Percentiles rank a stretch among this genome's conserved stretches.
Conservation (phyloP, 495 filamentous ascomycete genomes). For the Penicillium longicatenatum region DNA sequence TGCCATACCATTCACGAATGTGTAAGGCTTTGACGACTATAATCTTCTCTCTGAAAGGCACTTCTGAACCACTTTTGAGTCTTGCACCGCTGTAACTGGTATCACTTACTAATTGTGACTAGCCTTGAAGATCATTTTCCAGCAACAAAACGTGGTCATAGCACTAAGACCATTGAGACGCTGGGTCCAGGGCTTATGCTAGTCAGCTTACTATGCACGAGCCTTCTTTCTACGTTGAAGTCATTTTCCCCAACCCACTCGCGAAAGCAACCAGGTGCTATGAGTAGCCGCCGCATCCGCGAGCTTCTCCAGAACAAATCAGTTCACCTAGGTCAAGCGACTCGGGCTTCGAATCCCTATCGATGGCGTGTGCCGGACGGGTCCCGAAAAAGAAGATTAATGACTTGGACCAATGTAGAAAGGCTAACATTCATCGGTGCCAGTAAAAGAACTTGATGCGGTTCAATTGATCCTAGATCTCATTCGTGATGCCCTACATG, state of each 20-base stretch:
- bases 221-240: neutral
- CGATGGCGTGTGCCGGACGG: neutral
- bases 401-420: neutral
- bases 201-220: neutral
- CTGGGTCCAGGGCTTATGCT: neutral
- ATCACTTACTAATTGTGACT: neutral
- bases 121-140: neutral
- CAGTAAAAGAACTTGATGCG: too few relatives aligned
- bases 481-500: neutral
- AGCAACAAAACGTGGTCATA: neutral
- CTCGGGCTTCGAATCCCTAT: too few relatives aligned
- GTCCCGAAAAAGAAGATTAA: neutral
- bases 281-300: too few relatives aligned
- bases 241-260: neutral
- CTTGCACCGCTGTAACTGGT: neutral
- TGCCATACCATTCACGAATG: conserved; percentile 45
- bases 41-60: conserved; percentile 28
- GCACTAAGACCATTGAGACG: neutral
- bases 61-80: neutral
- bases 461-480: neutral
- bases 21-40: conserved; percentile 33
- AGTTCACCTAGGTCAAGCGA: too few relatives aligned
- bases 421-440: neutral
- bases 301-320: too few relatives aligned
- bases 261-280: neutral